Conservation (phyloP, 345 rosid genomes). For the Murraya paniculata region DNA sequence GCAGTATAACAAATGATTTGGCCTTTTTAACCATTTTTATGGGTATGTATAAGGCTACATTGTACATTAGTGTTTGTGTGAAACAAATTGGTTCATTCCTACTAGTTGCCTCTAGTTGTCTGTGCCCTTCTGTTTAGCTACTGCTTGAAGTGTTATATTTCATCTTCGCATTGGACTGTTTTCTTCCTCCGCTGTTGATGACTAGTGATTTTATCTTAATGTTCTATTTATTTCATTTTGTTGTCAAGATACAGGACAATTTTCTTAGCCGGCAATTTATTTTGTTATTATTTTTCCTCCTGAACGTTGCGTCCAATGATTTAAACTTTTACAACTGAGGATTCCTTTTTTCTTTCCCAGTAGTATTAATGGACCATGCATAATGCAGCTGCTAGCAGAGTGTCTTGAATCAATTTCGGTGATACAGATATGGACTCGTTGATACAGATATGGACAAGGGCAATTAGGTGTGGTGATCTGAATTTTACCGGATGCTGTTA, state of each 20-base stretch:
- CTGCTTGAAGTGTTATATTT: constrained; percentile 15
- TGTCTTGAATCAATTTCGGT: neutral
- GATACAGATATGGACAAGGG: no score
- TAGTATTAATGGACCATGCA: neutral
- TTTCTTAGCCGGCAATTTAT: neutral
- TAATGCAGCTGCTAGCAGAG: neutral
- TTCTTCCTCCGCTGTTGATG: neutral
- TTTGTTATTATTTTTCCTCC: neutral
- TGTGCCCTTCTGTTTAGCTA: constrained; percentile 6
- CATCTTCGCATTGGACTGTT: neutral
- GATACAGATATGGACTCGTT: no score
- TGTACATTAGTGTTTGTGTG: constrained; percentile 40
- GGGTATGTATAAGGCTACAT: constrained; percentile 21
- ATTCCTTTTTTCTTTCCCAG: no score
- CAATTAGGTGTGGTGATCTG: no score
- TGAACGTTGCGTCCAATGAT: neutral
- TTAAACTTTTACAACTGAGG: neutral
- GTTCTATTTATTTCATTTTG: neutral
- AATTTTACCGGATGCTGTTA: no score
- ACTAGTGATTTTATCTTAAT: neutral
- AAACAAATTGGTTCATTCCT: constrained; percentile 18
- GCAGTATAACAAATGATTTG: constrained; percentile 20
- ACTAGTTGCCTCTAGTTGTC: constrained; percentile 20
- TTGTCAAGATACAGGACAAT: neutral
- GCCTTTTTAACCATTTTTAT: constrained; percentile 12